These are phyloP conservation scores for Metschnikowia dekortorum DNA, from an alignment of 805 yeast species.

Conservation along the genomic window DNA sequence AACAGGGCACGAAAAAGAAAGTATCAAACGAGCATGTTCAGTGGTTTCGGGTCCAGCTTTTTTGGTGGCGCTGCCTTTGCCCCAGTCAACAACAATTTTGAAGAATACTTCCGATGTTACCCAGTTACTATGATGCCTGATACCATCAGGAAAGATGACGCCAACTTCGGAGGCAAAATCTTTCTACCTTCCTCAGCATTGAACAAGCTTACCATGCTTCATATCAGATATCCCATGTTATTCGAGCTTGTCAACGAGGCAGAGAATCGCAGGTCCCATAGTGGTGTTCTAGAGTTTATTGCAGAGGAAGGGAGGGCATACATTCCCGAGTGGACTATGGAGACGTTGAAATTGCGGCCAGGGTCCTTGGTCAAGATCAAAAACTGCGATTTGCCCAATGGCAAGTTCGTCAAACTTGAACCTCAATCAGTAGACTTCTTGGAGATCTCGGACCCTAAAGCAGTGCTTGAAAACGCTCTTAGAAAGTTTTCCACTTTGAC, in stretches of 20 bases:
- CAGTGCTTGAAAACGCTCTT: constrained; percentile 89
- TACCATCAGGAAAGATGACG: constrained; percentile 60
- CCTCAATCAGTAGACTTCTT: constrained; percentile 93
- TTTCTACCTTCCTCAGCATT: constrained; percentile 92
- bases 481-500: constrained; percentile 87
- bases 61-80: constrained; percentile 34
- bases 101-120: constrained; percentile 87
- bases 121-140: constrained; percentile 91
- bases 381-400: constrained; percentile 77
- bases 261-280: constrained; percentile 60
- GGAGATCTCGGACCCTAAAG: constrained; percentile 93
- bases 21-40: constrained; percentile 29
- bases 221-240: constrained; percentile 94
- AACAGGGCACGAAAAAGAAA: neutral
- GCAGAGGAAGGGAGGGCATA: constrained; percentile 97
- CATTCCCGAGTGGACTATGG: constrained; percentile 96
- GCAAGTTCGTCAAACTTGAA: constrained; percentile 85
- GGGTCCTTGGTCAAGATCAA: constrained; percentile 78
- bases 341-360: constrained; percentile 62
- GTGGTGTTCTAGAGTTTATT: constrained; percentile 92
- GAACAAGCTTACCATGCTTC: constrained; percentile 81
- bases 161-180: constrained; percentile 93
- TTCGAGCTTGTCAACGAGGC: constrained; percentile 74
- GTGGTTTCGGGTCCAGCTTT: constrained; percentile 38
- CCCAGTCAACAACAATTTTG: constrained; percentile 47